Base-by-base conservation (phyloP, 2,329 filamentous ascomycete species). In the Penicillium sp. region DNA sequence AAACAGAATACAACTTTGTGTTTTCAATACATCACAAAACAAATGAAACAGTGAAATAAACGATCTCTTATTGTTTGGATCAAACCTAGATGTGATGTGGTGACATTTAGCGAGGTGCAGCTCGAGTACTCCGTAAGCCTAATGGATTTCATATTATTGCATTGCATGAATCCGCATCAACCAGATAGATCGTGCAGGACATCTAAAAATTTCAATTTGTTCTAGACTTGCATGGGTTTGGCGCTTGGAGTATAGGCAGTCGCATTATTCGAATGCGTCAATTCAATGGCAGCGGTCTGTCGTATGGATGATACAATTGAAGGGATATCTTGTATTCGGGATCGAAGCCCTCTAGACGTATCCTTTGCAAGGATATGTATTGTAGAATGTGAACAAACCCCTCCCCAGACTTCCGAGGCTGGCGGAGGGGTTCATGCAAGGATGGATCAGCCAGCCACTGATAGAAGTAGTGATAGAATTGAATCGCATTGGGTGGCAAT, bases 391-490 rank as follows among this genome's bases (percentile, higher is more conserved):
- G 8, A 7, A 15, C 21, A 23, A 47, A 29, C 39, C 27, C 15
- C 7, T 33, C 33, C 33, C 13, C 9, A 47, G 44, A n/a, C 11
- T 29, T 27, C 3, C 2, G 5, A 19, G 36, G n/a, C n/a, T 39
- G 15, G 31, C 21, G 19, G 46, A 25, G 29, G 23, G 13, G 45
- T 34, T 50, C 29, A 43, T 55, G 52, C 52, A 43, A 41, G 52
- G 45, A 50, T 55, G 52, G 45, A 50, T 55, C 39, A 19, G 52
- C 52, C 23, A 19, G 52, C 52, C 45, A 55, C 45, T 21, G 16
- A 55, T 19, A 31, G 33, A 47, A 15, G n/a, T 43, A 34, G 44
- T 21, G 13, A 43, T 23, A 27, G 11, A 21, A 15, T 19, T 21
- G 34, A n/a, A 13, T 47, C 15, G 2, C 34, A 53, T 19, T 27